Evolutionary conservation across 2,329 filamentous ascomycete genomes (phyloP).

Genomic region (Ceratocystis lukuohia): DNA sequence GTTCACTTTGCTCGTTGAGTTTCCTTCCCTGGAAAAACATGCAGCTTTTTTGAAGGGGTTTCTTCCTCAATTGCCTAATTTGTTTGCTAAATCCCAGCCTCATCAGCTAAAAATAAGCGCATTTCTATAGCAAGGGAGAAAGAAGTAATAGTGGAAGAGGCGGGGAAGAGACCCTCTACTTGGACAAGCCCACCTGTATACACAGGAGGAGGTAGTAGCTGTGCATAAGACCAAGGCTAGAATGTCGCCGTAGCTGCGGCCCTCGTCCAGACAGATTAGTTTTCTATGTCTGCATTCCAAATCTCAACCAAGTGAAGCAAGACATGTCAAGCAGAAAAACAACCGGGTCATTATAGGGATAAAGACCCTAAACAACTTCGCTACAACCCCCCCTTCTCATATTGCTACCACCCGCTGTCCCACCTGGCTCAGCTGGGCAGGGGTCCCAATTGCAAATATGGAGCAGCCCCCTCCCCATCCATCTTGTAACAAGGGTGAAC

Average conservation of each 20-base stretch:
- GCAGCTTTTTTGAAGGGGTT: too few species aligned
- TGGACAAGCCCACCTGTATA: background rate
- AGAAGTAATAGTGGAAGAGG: too few species aligned
- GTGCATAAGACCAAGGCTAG: too few species aligned
- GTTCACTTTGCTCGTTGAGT: too few species aligned
- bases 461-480: background rate
- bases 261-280: background rate
- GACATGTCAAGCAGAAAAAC: background rate
- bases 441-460: background rate
- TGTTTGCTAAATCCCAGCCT: too few species aligned
- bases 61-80: too few species aligned
- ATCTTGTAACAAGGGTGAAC: too few species aligned
- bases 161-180: too few species aligned
- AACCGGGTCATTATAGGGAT: background rate
- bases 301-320: background rate
- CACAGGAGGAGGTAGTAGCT: background rate
- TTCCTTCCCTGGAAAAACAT: too few species aligned
- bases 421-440: background rate
- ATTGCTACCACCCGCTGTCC: too few species aligned
- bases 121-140: too few species aligned
- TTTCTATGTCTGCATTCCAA: background rate
- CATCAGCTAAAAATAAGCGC: too few species aligned
- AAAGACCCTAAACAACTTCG: background rate
- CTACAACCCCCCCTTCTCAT: background rate
- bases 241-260: background rate